phyloP scores from a whole-genome alignment of 2,329 filamentous ascomycete genomes.

The Penicillium nordicum region DNA sequence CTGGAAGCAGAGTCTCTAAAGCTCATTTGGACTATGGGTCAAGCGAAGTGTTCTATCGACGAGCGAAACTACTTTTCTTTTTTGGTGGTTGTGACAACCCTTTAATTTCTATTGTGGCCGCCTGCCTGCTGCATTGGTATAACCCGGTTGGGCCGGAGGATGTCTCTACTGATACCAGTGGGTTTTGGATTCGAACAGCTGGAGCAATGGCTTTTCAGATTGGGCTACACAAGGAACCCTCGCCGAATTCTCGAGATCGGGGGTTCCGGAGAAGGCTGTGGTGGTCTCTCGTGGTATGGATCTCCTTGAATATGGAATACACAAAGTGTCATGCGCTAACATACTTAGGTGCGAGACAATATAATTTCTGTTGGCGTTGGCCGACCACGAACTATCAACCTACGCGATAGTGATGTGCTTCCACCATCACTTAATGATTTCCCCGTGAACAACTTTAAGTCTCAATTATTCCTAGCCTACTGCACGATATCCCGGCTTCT shows the following conservation, averaged over 20 bases:
- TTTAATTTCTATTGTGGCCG: conserved; percentile 40
- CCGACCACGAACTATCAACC: conserved; percentile 40
- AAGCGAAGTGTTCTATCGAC: conserved; percentile 30
- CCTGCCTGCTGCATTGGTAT: conserved; percentile 44
- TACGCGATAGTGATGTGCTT: conserved; percentile 40
- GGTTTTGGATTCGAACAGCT: conserved; percentile 44
- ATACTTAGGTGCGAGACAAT: conserved; percentile 35
- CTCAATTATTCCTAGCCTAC: conserved; percentile 39
- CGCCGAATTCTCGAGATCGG: conserved; percentile 30
- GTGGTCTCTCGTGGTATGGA: conserved; percentile 44
- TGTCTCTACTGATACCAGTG: conserved; percentile 41
- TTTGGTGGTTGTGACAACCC: conserved; percentile 36
- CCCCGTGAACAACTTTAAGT: conserved; percentile 23
- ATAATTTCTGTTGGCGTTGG: conserved; percentile 43
- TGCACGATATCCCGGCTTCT: conserved; percentile 40
- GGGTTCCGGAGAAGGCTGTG: conserved; percentile 43
- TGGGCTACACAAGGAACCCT: conserved; percentile 43
- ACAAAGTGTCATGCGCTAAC: background rate
- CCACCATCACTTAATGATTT: conserved; percentile 39
- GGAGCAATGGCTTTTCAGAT: conserved; percentile 43
- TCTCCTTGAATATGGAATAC: background rate
- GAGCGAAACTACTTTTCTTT: conserved; percentile 35
- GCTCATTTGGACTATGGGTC: conserved; percentile 32
- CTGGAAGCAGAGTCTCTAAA: conserved; percentile 40
- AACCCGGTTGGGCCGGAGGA: conserved; percentile 43